Base-by-base conservation (phyloP, 2,329 filamentous ascomycete species). In the Trematosphaeria pertusa region DNA sequence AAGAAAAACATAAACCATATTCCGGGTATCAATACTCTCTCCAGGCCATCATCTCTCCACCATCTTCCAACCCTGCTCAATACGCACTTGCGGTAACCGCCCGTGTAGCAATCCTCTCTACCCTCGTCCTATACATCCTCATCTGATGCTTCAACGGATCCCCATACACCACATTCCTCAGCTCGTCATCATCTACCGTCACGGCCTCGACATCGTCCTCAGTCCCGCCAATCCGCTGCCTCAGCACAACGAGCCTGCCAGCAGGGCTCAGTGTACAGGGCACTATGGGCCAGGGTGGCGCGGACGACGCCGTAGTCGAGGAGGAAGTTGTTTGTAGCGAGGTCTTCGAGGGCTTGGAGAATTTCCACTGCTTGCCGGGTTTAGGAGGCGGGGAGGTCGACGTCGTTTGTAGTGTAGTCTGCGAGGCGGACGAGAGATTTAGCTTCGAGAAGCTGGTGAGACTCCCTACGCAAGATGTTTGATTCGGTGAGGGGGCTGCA, bases 101-200 rank as follows among this genome's bases (percentile, higher is more conserved):
- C 47, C 80, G 83, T 1, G 86, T 84, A 9, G 88, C 88, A 44
- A 96, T 71, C 3, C 78, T 75, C 67, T 94, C 87, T 34, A 95
- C 82, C 42, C 91, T 75, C 15, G 79, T 81, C 11, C 83, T 83
- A 71, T 96, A 96, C 15, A 94, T 64, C 48, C 77, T 83, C 91
- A 96, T 95, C 58, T 85, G 78, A 73, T 95, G 91, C 66, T 85
- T 87, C 33, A 90, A 76, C 0, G 89, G 88, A 66, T 96, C 90
- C 0, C 91, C 91, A 81, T 91, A 96, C 3, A 96, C 78, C 0
- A 91, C 81, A 1, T 78, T 80, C 18, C 87, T 76, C 39, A 96
- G 70, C 63, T 88, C 78, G 33, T 86, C 82, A 54, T 94, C 88
- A 0, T 76, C 81, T 7, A 87, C 81, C 8, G 85, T 79, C 51